phyloP scores from a whole-genome alignment of 345 rosid genomes.

The Syzygium jambos region DNA sequence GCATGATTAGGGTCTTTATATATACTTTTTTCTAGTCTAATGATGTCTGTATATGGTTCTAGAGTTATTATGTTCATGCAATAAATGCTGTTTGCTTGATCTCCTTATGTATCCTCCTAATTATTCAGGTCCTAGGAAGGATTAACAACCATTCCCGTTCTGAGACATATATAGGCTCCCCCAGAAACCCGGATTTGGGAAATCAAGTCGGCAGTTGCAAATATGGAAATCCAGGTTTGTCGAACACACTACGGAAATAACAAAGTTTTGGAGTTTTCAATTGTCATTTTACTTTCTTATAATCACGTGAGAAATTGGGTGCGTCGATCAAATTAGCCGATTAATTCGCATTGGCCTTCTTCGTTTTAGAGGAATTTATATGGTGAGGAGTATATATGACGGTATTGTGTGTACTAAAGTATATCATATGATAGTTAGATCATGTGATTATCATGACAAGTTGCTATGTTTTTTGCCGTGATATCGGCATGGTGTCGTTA shows the following conservation, averaged over 20 bases:
- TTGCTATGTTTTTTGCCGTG: not conserved
- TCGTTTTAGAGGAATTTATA: not conserved
- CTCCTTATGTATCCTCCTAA: not conserved
- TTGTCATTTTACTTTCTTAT: not conserved
- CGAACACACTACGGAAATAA: not conserved
- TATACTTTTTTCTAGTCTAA: not conserved
- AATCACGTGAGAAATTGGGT: not conserved
- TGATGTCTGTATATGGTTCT: not conserved
- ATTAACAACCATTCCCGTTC: constrained; percentile 3
- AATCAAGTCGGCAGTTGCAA: constrained; percentile 31
- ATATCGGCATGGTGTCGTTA: not conserved
- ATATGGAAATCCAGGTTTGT: constrained; percentile 39
- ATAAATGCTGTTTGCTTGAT: not conserved
- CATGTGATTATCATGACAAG: not conserved
- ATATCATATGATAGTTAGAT: not conserved
- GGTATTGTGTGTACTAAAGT: not conserved
- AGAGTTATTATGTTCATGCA: not conserved
- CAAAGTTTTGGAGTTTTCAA: not conserved
- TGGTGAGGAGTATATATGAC: not conserved
- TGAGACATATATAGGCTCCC: constrained; percentile 15
- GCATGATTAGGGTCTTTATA: not conserved
- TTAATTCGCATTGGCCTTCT: not conserved
- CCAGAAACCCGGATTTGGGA: constrained; percentile 23
- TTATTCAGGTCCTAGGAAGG: constrained; percentile 22
- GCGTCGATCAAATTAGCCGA: not conserved